A percentile compares a stretch with the other conserved stretches of the same genome.
These are phyloP conservation scores for Podospora conica DNA, from an alignment of 495 filamentous ascomycete genomes.

Conservation along the genomic window DNA sequence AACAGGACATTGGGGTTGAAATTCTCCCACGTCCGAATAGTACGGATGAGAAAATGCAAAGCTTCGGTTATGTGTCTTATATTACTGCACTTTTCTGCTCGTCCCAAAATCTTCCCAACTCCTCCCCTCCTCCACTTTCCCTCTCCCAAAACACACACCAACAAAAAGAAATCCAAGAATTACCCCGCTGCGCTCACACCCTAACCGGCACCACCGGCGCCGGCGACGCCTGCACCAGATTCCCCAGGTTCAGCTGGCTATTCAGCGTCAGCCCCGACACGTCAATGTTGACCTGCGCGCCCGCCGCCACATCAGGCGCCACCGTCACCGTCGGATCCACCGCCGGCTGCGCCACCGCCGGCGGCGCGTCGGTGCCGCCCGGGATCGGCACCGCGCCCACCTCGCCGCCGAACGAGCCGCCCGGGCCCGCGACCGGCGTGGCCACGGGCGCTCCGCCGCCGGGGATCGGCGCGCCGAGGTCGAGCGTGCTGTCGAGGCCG, in stretches of 20 bases:
- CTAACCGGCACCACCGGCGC: neutral
- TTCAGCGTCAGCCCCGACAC: slow-evolving; percentile 29
- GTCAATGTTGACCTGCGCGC: slow-evolving; percentile 20
- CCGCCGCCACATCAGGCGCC: slow-evolving; percentile 20
- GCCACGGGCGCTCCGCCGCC: neutral
- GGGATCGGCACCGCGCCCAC: slow-evolving; percentile 18
- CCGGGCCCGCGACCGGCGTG: neutral
- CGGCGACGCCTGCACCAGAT: slow-evolving; percentile 24
- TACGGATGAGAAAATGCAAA: neutral
- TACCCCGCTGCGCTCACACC: neutral
- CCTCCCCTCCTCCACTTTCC: neutral
- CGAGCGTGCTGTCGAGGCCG: slow-evolving; percentile 4
- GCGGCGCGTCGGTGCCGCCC: slow-evolving; percentile 2
- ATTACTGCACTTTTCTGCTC: neutral
- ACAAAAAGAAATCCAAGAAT: neutral
- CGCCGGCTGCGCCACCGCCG: slow-evolving; percentile 16
- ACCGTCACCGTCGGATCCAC: slow-evolving; percentile 9
- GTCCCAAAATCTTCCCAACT: neutral
- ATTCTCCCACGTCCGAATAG: too few species aligned
- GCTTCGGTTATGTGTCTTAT: neutral
- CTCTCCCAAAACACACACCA: neutral
- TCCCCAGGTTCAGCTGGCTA: slow-evolving; percentile 31
- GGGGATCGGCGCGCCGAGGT: slow-evolving; percentile 6
- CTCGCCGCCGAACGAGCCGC: slow-evolving; percentile 23
- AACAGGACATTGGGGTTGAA: too few species aligned